These are phyloP conservation scores for Diatrype stigma DNA, from an alignment of 2,329 filamentous ascomycete genomes.

Conservation along the genomic window DNA sequence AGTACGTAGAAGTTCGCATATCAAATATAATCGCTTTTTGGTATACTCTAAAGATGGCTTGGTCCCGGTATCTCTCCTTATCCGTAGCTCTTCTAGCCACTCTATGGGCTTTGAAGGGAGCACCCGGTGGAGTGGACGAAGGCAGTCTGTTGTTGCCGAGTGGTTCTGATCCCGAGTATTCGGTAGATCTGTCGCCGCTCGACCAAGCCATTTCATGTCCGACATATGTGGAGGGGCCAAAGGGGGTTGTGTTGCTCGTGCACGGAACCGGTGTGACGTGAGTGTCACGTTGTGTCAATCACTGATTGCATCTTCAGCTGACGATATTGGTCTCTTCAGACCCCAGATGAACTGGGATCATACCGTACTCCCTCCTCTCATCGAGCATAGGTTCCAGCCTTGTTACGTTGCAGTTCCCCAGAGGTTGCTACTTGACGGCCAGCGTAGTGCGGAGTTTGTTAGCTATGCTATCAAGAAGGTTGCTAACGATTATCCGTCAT, in stretches of 20 bases:
- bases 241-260: slow-evolving; percentile 2
- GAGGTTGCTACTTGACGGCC: not conserved
- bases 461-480: not conserved
- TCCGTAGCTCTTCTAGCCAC: not conserved
- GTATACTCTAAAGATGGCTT: not conserved
- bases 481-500: not conserved
- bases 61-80: not conserved
- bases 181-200: not conserved
- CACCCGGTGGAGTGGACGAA: not conserved
- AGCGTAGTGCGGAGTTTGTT: slow-evolving; percentile 1
- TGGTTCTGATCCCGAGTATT: not conserved
- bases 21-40: not conserved
- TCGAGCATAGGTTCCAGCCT: slow-evolving; percentile 1
- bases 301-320: not conserved
- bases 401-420: slow-evolving; percentile 1
- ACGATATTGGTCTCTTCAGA: not conserved
- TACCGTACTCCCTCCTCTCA: slow-evolving; percentile 1
- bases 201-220: slow-evolving; percentile 1
- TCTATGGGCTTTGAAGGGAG: not conserved
- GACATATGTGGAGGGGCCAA: not conserved
- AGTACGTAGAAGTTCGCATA: too few species aligned
- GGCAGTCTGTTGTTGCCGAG: not conserved
- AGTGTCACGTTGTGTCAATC: not conserved
- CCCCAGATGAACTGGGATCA: slow-evolving; percentile 2
- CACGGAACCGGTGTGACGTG: slow-evolving; percentile 3